Evolutionary conservation across 2,329 filamentous ascomycete genomes (phyloP).

Genomic region (Fusarium newnesense): DNA sequence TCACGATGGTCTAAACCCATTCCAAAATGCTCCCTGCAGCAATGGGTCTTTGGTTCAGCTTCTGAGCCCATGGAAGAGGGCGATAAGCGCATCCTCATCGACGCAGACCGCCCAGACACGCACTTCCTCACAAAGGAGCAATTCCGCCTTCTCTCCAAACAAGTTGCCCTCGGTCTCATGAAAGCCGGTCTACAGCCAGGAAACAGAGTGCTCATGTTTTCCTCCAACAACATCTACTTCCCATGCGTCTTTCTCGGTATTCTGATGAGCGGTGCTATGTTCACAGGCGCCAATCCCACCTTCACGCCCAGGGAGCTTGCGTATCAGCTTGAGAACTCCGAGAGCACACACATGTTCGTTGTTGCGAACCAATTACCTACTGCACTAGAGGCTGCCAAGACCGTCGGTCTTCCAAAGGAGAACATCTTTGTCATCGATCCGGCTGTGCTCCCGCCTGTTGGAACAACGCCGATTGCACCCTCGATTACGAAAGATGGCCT

Average conservation of each 20-base stretch:
- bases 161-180: constrained; percentile 74
- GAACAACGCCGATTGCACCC: constrained; percentile 43
- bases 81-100: constrained; percentile 63
- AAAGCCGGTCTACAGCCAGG: constrained; percentile 71
- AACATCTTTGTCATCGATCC: constrained; percentile 76
- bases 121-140: constrained; percentile 71
- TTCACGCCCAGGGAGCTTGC: constrained; percentile 76
- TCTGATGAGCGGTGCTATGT: constrained; percentile 80
- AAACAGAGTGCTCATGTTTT: constrained; percentile 78
- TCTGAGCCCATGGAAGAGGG: constrained; percentile 50
- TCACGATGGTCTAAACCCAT: constrained; percentile 58
- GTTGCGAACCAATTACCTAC: constrained; percentile 69
- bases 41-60: constrained; percentile 64
- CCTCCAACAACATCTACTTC: constrained; percentile 79
- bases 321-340: constrained; percentile 78
- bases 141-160: constrained; percentile 76
- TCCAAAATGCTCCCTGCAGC: constrained; percentile 62
- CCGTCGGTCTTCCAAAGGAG: constrained; percentile 63
- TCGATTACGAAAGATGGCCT: neutral
- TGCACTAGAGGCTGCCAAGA: constrained; percentile 72
- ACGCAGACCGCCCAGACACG: constrained; percentile 73
- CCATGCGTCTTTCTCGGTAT: constrained; percentile 76
- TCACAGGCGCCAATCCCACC: constrained; percentile 78
- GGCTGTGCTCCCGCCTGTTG: constrained; percentile 43
- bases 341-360: constrained; percentile 72